A percentile compares a stretch with the other conserved stretches of the same genome.
Conservation (phyloP, 164 flowering plant species). For the Magnolia officinalis region DNA sequence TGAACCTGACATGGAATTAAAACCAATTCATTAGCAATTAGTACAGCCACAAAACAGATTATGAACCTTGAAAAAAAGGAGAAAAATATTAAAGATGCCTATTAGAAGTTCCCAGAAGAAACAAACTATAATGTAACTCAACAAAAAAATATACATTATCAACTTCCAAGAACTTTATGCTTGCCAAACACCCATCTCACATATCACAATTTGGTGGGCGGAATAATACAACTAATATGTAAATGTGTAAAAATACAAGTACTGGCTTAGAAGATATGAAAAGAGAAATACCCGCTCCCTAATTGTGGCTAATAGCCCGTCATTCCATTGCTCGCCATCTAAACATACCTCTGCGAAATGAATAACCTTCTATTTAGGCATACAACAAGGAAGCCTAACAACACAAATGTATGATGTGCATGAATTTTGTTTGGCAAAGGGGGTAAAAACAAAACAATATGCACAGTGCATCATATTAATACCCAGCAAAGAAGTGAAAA, state of each 20-base stretch:
- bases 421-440: not conserved
- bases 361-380: conserved; percentile 11
- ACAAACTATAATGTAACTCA: not conserved
- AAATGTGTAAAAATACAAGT: not conserved
- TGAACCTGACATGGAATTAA: conserved; percentile 55
- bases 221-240: not conserved
- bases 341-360: conserved; percentile 65
- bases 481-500: not conserved
- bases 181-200: not conserved
- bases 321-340: conserved; percentile 97
- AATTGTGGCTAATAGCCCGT: conserved; percentile 88
- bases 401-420: not conserved
- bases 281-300: conserved; percentile 72
- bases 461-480: no score
- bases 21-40: not conserved
- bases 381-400: not conserved
- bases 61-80: not conserved
- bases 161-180: not conserved
- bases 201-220: not conserved
- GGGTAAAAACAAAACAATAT: no score
- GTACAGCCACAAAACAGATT: not conserved
- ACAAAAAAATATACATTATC: not conserved
- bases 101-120: not conserved
- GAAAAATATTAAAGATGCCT: not conserved
- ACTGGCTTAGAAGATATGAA: not conserved